Evolutionary conservation across 495 filamentous ascomycete genomes (phyloP), one percentile per base, ranked within the genome.

Genomic region (Trichoderma gamsii): DNA sequence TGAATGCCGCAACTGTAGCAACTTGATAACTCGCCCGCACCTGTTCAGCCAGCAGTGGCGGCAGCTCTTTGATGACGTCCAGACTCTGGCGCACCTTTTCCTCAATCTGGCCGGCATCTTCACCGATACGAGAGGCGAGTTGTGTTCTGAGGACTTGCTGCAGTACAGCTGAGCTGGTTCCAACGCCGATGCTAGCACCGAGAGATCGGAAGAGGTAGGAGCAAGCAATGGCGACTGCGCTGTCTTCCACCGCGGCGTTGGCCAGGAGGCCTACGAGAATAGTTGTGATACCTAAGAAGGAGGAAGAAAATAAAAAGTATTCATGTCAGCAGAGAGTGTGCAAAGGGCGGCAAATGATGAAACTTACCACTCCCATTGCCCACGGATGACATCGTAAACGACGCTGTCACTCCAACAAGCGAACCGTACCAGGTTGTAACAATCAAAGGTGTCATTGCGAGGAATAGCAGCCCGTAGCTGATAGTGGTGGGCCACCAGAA

Each of bases 121-220:
- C 79, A 65, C 83, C 87, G 68, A 80, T 82, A 2, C 73, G 79
- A 16, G 73, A 76, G 25, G 78, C 76, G n/a, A 96, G 79, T 43
- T 84, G 79, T 3, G 73, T 77, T 6, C 90, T 83, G 27, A 97
- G 79, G 13, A 81, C 79, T 69, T 90, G 88, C 74, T 97, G 92
- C 21, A 92, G 83, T 18, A 92, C 82, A 3, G 89, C 92, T 0
- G 90, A 85, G 16, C 86, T 83, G 29, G 91, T 73, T 27, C 88
- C 89, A 46, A 96, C 76, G 11, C 92, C 91, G 23, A 91, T 83
- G 11, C 92, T 88, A 4, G 86, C 88, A n/a, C 92, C 92, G 12
- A 96, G 79, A 5, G 89, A 89, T 4, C 92, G 88, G 82, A 97
- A 97, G 2, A 96, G 84, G 75, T 96, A 97, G 1, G 87, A 91